phyloP scores from a whole-genome alignment of 352 stramenopile species.

The Globisporangium sylvaticum region DNA sequence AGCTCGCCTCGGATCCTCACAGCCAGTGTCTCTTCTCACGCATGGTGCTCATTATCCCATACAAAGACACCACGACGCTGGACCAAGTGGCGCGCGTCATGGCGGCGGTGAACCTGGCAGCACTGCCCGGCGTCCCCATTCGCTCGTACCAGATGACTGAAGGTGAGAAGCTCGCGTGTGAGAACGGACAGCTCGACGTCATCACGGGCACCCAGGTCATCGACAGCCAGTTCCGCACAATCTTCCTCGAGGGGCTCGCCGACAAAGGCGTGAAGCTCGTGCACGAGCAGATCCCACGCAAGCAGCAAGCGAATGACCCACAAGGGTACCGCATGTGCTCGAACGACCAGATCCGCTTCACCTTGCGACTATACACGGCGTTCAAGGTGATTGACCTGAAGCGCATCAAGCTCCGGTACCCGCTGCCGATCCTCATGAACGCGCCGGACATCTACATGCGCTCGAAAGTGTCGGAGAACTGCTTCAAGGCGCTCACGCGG shows the following conservation, averaged over 20 bases:
- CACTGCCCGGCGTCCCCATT: slow-evolving; percentile 52
- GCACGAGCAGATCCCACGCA: slow-evolving; percentile 34
- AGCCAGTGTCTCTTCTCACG: slow-evolving; percentile 42
- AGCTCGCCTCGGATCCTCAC: background rate
- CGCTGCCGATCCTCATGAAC: slow-evolving; percentile 63
- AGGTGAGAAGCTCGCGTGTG: slow-evolving; percentile 43
- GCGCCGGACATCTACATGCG: slow-evolving; percentile 89
- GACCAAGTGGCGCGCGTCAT: slow-evolving; percentile 50
- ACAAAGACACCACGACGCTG: slow-evolving; percentile 59
- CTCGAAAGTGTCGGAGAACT: slow-evolving; percentile 78
- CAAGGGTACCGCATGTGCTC: slow-evolving; percentile 58
- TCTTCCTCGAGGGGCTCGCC: slow-evolving; percentile 83
- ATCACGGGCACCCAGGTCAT: slow-evolving; percentile 87
- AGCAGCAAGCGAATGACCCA: slow-evolving; percentile 27
- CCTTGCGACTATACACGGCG: slow-evolving; percentile 72
- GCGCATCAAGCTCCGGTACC: slow-evolving; percentile 83
- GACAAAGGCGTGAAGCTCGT: slow-evolving; percentile 49
- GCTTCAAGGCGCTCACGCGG: slow-evolving; percentile 66
- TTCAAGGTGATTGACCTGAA: slow-evolving; percentile 87
- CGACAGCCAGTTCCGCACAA: slow-evolving; percentile 80
- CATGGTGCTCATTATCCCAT: slow-evolving; percentile 83
- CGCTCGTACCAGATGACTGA: slow-evolving; percentile 78
- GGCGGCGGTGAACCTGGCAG: slow-evolving; percentile 51
- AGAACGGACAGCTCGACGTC: slow-evolving; percentile 68
- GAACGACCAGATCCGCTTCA: slow-evolving; percentile 74